These are phyloP conservation scores for Ceratobasidium sp. DNA, from an alignment of 1,284 basidiomycete species.

Conservation along the genomic window DNA sequence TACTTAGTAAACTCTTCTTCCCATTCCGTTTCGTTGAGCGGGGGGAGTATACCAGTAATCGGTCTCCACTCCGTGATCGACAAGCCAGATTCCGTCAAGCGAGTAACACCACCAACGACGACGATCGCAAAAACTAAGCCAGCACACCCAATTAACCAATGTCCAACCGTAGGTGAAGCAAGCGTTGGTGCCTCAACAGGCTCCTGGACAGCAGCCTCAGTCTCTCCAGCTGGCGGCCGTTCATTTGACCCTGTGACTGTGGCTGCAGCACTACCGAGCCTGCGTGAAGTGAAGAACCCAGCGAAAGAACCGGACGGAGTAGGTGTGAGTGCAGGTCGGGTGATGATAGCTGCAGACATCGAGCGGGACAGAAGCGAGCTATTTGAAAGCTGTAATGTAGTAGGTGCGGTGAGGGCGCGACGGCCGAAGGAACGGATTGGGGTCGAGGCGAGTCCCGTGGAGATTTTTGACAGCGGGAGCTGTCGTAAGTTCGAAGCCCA, in stretches of 20 bases:
- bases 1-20: constrained; percentile 95
- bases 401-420: not conserved
- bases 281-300: constrained; percentile 37
- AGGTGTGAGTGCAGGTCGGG: constrained; percentile 14
- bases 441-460: not conserved
- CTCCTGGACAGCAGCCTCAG: constrained; percentile 1
- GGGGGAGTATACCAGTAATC: constrained; percentile 90
- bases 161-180: constrained; percentile 78
- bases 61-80: constrained; percentile 99
- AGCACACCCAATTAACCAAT: constrained; percentile 88
- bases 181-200: constrained; percentile 18
- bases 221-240: constrained; percentile 1
- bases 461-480: not conserved
- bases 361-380: constrained; percentile 23
- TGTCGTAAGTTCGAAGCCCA: constrained; percentile 16
- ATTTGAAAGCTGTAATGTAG: not conserved
- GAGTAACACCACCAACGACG: constrained; percentile 95
- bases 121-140: constrained; percentile 92
- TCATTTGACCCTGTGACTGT: constrained; percentile 5
- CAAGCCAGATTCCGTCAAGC: constrained; percentile 96
- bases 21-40: constrained; percentile 85
- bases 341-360: constrained; percentile 28
- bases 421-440: constrained; percentile 24
- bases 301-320: constrained; percentile 14
- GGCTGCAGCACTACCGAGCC: constrained; percentile 14